phyloP scores from a whole-genome alignment of 139 green algal species.

The Micractinium sp. region DNA sequence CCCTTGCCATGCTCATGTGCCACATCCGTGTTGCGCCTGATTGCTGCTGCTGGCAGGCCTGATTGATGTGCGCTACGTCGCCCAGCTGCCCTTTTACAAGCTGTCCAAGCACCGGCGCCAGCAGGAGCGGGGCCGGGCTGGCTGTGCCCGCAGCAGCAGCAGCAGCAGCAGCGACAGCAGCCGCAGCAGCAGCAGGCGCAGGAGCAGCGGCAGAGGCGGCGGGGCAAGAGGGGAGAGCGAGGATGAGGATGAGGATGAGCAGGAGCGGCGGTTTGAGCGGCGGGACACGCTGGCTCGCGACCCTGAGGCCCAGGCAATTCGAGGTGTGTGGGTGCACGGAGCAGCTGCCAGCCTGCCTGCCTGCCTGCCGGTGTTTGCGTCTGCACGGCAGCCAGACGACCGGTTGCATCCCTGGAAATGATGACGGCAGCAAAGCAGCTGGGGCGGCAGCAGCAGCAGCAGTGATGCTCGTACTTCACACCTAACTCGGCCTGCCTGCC shows the following conservation, averaged over 20 bases:
- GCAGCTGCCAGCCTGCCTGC: background rate
- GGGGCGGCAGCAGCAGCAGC: background rate
- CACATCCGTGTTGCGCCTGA: background rate
- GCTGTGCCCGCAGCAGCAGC: too few species aligned
- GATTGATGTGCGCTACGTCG: conserved; percentile 20
- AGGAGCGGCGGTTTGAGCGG: background rate
- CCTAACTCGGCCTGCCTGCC: background rate
- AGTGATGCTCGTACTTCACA: background rate
- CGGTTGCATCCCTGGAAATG: too few species aligned
- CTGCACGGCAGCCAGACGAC: too few species aligned
- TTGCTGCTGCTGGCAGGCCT: background rate
- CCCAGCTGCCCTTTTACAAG: background rate
- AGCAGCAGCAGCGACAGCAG: background rate
- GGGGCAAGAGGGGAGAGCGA: background rate
- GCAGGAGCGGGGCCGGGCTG: background rate
- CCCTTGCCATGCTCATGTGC: background rate
- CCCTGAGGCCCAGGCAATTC: background rate
- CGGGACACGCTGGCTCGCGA: conserved; percentile 11
- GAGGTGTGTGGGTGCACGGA: background rate
- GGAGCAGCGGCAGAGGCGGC: background rate
- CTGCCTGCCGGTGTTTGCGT: background rate
- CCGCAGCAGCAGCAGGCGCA: background rate
- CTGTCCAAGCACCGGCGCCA: background rate
- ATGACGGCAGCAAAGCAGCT: too few species aligned
- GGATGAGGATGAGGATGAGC: background rate